phyloP scores from a whole-genome alignment of 2,329 filamentous ascomycete species.

The Albophoma yamanashiensis region DNA sequence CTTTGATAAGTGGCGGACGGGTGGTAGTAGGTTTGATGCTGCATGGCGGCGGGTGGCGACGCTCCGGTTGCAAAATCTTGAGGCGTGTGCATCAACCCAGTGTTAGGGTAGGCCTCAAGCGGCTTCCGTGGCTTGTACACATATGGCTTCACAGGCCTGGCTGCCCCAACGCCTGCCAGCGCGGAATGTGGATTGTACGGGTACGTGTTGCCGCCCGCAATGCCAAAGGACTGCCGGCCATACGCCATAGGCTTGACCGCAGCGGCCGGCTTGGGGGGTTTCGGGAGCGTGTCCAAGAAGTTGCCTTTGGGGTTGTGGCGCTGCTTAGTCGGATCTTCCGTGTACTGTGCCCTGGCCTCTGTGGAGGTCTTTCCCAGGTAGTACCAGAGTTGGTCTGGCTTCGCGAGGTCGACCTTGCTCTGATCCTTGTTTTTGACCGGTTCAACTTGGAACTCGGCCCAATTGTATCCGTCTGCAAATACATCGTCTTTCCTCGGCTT shows the following conservation, averaged over 20 bases:
- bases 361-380: slow-evolving; percentile 82
- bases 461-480: slow-evolving; percentile 59
- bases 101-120: slow-evolving; percentile 11
- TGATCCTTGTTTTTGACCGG: slow-evolving; percentile 47
- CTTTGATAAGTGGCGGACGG: neutral
- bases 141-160: slow-evolving; percentile 36
- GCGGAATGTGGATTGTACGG: slow-evolving; percentile 3
- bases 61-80: slow-evolving; percentile 13
- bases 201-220: slow-evolving; percentile 7
- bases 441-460: slow-evolving; percentile 70
- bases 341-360: slow-evolving; percentile 84
- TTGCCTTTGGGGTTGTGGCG: slow-evolving; percentile 58
- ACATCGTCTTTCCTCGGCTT: slow-evolving; percentile 53
- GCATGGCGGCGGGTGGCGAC: slow-evolving; percentile 2
- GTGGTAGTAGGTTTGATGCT: slow-evolving; percentile 5
- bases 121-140: slow-evolving; percentile 39
- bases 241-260: slow-evolving; percentile 10
- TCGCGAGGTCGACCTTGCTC: slow-evolving; percentile 59
- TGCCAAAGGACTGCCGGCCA: slow-evolving; percentile 1
- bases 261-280: slow-evolving; percentile 30
- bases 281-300: slow-evolving; percentile 60
- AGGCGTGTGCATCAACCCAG: slow-evolving; percentile 11
- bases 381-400: slow-evolving; percentile 72
- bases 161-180: neutral
- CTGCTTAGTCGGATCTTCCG: slow-evolving; percentile 55